Percentiles rank a stretch among this genome's conserved stretches.
phyloP scores from a whole-genome alignment of 2,329 filamentous ascomycete species.

The Clonostachys byssicola region DNA sequence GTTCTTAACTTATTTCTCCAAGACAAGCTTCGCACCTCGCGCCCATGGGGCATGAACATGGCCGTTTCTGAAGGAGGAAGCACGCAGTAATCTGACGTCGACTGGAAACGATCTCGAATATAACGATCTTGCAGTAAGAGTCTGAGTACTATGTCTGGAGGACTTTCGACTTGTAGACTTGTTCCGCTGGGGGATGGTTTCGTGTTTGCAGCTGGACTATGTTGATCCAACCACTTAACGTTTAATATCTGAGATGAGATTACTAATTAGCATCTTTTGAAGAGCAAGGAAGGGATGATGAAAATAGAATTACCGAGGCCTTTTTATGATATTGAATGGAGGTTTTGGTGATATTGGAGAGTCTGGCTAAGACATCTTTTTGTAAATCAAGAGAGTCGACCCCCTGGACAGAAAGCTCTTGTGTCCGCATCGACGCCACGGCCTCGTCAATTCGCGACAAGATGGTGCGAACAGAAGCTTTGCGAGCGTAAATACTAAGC shows the following conservation, averaged over 20 bases:
- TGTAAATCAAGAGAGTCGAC: constrained; percentile 10
- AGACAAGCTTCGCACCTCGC: constrained; percentile 21
- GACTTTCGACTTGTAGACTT: not conserved
- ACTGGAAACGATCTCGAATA: not conserved
- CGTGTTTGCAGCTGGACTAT: no score
- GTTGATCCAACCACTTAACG: no score
- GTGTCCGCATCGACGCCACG: constrained; percentile 14
- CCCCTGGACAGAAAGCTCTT: constrained; percentile 14
- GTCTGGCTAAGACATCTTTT: constrained; percentile 15
- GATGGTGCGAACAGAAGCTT: constrained; percentile 18
- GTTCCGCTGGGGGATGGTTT: no score
- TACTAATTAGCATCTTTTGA: no score
- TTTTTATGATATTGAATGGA: constrained; percentile 11
- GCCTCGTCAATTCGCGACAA: constrained; percentile 28
- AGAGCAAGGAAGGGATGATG: no score
- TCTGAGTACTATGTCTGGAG: not conserved
- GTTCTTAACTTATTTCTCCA: constrained; percentile 24
- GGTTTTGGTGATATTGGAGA: constrained; percentile 25
- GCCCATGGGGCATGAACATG: constrained; percentile 3
- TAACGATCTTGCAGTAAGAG: not conserved
- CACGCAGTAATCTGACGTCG: no score
- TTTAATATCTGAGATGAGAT: no score
- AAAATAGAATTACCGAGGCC: constrained; percentile 11
- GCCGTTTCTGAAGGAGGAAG: constrained; percentile 7
- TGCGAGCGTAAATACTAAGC: constrained; percentile 21